Evolutionary conservation across 768 basidiomycete species (phyloP).

Genomic region (Termitomyces sp.): DNA sequence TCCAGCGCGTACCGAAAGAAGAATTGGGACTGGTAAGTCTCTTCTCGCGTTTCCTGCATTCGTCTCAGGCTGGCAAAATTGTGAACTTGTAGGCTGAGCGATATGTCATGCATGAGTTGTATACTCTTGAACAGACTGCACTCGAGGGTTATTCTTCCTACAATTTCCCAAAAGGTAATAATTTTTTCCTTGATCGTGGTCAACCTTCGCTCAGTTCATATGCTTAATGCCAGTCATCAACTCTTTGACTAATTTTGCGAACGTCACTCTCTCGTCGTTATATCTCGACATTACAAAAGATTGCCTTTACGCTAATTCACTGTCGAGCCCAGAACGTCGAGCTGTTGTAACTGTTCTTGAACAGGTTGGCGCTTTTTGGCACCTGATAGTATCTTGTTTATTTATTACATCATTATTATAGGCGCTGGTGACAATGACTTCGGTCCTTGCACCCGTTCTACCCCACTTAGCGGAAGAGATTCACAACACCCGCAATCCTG

Average conservation of each 20-base stretch:
- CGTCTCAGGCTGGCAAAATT: background rate
- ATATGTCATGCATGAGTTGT: slow-evolving; percentile 83
- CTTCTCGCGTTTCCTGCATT: background rate
- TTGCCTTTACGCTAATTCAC: slow-evolving; percentile 68
- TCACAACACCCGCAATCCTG: slow-evolving; percentile 37
- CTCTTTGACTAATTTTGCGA: slow-evolving; percentile 70
- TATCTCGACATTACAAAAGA: slow-evolving; percentile 95
- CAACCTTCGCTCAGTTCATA: background rate
- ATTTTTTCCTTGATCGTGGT: slow-evolving; percentile 5
- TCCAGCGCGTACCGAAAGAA: slow-evolving; percentile 32
- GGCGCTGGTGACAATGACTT: slow-evolving; percentile 63
- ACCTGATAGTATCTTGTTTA: slow-evolving; percentile 6
- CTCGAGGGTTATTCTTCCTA: slow-evolving; percentile 64
- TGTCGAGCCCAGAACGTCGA: slow-evolving; percentile 47
- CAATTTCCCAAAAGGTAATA: slow-evolving; percentile 77
- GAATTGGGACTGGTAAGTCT: slow-evolving; percentile 61
- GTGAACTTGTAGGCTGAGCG: slow-evolving; percentile 57
- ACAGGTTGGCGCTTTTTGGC: slow-evolving; percentile 34
- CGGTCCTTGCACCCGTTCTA: slow-evolving; percentile 75
- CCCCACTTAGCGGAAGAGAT: slow-evolving; percentile 93
- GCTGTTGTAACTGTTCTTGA: slow-evolving; percentile 67
- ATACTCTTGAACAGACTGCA: slow-evolving; percentile 61
- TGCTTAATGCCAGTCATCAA: slow-evolving; percentile 50
- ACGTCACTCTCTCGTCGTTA: slow-evolving; percentile 79
- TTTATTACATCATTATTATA: slow-evolving; percentile 19